Percentiles rank a stretch among this genome's conserved stretches.
Evolutionary conservation across 345 rosid species (phyloP).

Genomic region (Euphorbia pulcherrima): DNA sequence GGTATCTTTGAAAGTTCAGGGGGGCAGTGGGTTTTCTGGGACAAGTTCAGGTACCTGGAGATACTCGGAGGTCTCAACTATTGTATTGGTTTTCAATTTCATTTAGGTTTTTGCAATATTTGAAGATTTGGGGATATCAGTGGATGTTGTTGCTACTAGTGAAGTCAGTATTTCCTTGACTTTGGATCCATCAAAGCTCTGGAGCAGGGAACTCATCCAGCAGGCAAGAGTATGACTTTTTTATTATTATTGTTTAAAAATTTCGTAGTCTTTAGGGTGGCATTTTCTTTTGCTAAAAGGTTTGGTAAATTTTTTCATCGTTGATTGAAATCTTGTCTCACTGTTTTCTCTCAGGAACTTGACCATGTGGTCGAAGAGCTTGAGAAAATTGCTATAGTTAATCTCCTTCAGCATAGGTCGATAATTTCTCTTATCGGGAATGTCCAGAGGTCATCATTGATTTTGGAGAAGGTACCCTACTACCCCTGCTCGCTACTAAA

Average conservation of each 20-base stretch:
- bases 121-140: slow-evolving; percentile 92
- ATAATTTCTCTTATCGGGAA: slow-evolving; percentile 94
- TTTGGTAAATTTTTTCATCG: slow-evolving; percentile 3
- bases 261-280: not conserved
- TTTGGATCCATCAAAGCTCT: slow-evolving; percentile 88
- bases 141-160: slow-evolving; percentile 98
- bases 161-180: slow-evolving; percentile 99
- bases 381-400: slow-evolving; percentile 89
- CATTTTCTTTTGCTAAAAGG: not conserved
- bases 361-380: slow-evolving; percentile 97
- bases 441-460: slow-evolving; percentile 83
- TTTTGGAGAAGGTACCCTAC: slow-evolving; percentile 74
- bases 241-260: slow-evolving; percentile 9
- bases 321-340: slow-evolving; percentile 10
- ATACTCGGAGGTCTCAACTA: slow-evolving; percentile 4
- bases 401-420: slow-evolving; percentile 80
- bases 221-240: slow-evolving; percentile 65
- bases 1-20: too few relatives aligned
- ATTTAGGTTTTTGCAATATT: slow-evolving; percentile 88
- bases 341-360: slow-evolving; percentile 61
- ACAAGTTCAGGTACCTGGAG: too few relatives aligned
- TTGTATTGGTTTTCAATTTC: slow-evolving; percentile 4
- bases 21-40: too few relatives aligned
- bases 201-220: slow-evolving; percentile 97
- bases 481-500: slow-evolving; percentile 8